phyloP scores from a whole-genome alignment of 768 basidiomycete genomes.

The Kwoniella shandongensis region DNA sequence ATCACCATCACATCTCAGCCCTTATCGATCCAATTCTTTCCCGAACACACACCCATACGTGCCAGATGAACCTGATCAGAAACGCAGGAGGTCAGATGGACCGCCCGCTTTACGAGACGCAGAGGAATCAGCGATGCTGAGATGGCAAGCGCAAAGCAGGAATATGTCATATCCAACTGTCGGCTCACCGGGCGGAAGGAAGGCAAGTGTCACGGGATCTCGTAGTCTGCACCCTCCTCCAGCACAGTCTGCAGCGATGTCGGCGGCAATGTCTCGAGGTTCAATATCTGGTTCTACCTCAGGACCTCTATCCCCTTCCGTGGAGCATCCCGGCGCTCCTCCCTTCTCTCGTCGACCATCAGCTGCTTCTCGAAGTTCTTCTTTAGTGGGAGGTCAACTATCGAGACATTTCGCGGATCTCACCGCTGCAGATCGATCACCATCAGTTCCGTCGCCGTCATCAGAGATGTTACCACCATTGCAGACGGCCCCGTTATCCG shows the following conservation, averaged over 20 bases:
- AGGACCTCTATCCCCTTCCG: conserved; percentile 14
- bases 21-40: conserved; percentile 22
- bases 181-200: conserved; percentile 2
- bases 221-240: conserved; percentile 23
- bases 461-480: conserved; percentile 28
- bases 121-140: conserved; percentile 38
- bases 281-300: conserved; percentile 11
- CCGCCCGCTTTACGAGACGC: conserved; percentile 28
- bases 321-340: conserved; percentile 5
- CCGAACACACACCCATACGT: conserved; percentile 9
- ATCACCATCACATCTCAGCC: conserved; percentile 8
- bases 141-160: conserved; percentile 42
- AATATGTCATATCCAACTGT: conserved; percentile 39
- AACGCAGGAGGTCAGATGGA: conserved; percentile 39
- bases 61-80: conserved; percentile 31
- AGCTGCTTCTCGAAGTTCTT: conserved; percentile 28
- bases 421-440: conserved; percentile 19
- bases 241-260: conserved; percentile 25
- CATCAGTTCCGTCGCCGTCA: conserved; percentile 2
- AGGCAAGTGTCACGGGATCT: conserved; percentile 5
- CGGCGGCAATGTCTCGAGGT: conserved; percentile 13
- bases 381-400: conserved; percentile 41
- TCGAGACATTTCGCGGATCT: conserved; percentile 41
- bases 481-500: conserved; percentile 1
- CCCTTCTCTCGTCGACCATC: conserved; percentile 14